Evolutionary conservation across 805 yeast species (phyloP).

Genomic region (Teunomyces barrocoloradensis): DNA sequence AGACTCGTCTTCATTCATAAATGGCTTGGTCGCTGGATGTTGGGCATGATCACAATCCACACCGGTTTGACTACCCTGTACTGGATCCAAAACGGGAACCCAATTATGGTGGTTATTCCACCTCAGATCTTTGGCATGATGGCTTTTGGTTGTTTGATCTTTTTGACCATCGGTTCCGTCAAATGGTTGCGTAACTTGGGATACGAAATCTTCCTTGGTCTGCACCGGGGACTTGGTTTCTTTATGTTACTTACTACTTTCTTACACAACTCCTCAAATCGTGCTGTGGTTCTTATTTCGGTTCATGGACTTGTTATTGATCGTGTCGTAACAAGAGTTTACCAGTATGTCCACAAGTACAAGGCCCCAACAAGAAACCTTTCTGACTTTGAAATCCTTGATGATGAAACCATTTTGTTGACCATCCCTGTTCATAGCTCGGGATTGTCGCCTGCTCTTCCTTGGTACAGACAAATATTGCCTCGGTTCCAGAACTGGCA

Average conservation of each 20-base stretch:
- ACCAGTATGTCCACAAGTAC: slow-evolving; percentile 30
- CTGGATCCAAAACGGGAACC: slow-evolving; percentile 40
- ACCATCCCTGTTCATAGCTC: slow-evolving; percentile 32
- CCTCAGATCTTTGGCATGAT: slow-evolving; percentile 52
- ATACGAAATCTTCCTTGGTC: slow-evolving; percentile 43
- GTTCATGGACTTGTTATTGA: slow-evolving; percentile 45
- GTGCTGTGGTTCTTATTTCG: slow-evolving; percentile 35
- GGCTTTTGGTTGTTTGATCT: slow-evolving; percentile 35
- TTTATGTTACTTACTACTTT: slow-evolving; percentile 41
- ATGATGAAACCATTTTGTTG: slow-evolving; percentile 39
- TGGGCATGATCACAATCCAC: slow-evolving; percentile 35
- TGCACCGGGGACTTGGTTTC: slow-evolving; percentile 41
- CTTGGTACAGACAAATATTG: slow-evolving; percentile 27
- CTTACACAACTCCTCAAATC: slow-evolving; percentile 39
- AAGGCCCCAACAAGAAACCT: slow-evolving; percentile 37
- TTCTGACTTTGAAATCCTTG: slow-evolving; percentile 38
- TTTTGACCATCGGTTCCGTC: slow-evolving; percentile 36
- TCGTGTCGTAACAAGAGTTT: slow-evolving; percentile 29
- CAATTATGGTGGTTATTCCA: slow-evolving; percentile 43
- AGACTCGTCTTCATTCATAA: slow-evolving; percentile 39
- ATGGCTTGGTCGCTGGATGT: slow-evolving; percentile 44
- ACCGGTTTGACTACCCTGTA: slow-evolving; percentile 29
- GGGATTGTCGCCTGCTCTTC: slow-evolving; percentile 11
- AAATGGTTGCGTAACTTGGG: slow-evolving; percentile 36
- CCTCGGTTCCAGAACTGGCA: slow-evolving; percentile 44